Evolutionary conservation across 192 early-diverging fungal species (phyloP).

Genomic region (Mortierella hygrophila): DNA sequence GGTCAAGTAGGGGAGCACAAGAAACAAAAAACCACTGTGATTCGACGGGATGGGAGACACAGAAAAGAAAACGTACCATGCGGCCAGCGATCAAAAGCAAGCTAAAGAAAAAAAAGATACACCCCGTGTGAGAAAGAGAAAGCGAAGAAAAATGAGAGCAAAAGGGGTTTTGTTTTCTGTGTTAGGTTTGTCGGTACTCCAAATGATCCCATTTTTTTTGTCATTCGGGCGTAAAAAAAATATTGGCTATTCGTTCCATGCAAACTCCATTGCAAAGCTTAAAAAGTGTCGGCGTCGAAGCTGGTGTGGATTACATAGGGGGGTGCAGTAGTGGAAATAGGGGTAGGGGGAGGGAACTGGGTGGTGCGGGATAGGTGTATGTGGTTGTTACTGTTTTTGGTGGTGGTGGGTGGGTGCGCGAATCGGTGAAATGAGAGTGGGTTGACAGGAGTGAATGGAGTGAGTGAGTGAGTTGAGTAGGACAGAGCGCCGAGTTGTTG

Average conservation of each 20-base stretch:
- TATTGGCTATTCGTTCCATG: neutral
- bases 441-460: neutral
- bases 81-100: conserved; percentile 50
- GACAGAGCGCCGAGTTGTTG: neutral
- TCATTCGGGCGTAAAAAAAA: neutral
- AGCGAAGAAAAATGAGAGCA: neutral
- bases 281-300: neutral
- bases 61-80: conserved; percentile 28
- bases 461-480: neutral
- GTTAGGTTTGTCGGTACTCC: neutral
- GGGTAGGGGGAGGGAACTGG: neutral
- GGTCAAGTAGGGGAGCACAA: conserved; percentile 3
- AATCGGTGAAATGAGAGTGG: too few relatives aligned
- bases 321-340: neutral
- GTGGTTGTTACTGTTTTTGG: neutral
- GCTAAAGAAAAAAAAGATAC: conserved; percentile 7
- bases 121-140: neutral
- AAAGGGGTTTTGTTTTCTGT: neutral
- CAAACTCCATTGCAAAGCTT: conserved; percentile 2
- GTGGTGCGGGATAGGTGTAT: neutral
- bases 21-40: neutral
- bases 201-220: conserved; percentile 8
- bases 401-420: neutral
- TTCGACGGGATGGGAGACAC: neutral
- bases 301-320: neutral